A percentile compares a stretch with the other conserved stretches of the same genome.
phyloP scores from a whole-genome alignment of 192 early-diverging fungal genomes.

The Gryganskiella cystojenkinii region DNA sequence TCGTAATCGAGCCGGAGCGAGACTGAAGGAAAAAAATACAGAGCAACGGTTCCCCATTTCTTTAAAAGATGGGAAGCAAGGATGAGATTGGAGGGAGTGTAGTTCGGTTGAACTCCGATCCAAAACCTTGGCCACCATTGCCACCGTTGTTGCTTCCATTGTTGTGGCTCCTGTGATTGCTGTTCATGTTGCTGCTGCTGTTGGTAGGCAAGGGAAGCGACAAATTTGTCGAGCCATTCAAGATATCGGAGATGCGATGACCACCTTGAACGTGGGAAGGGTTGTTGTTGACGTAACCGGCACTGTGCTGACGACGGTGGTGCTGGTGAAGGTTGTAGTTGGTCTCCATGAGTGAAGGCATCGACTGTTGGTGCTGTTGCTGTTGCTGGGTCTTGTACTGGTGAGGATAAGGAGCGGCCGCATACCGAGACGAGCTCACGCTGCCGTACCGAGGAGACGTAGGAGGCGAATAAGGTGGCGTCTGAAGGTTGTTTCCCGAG shows the following conservation, averaged over 20 bases:
- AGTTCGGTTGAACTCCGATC: conserved; percentile 46
- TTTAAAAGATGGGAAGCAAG: conserved; percentile 45
- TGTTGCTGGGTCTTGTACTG: conserved; percentile 33
- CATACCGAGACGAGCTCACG: conserved; percentile 34
- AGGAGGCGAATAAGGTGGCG: conserved; percentile 49
- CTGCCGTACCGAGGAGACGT: conserved; percentile 47
- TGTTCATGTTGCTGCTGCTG: conserved; percentile 14
- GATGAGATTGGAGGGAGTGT: conserved; percentile 49
- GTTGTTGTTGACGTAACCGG: neutral
- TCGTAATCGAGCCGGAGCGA: neutral
- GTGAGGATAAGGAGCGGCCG: conserved; percentile 44
- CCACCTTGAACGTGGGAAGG: conserved; percentile 17
- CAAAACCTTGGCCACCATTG: conserved; percentile 18
- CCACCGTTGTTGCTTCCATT: conserved; percentile 3
- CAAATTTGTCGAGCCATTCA: conserved; percentile 49
- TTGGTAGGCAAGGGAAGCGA: conserved; percentile 46
- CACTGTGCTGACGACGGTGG: conserved; percentile 22
- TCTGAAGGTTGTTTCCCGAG: conserved; percentile 21
- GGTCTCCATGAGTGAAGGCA: conserved; percentile 44
- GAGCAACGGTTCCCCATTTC: neutral
- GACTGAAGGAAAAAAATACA: neutral
- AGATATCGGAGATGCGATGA: conserved; percentile 44
- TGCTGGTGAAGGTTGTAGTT: conserved; percentile 52
- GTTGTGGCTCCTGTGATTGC: conserved; percentile 15
- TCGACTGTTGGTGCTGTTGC: conserved; percentile 6